These are phyloP conservation scores for Poterioochromonas sp. DNA, from an alignment of 352 stramenopile species.

Conservation along the genomic window DNA sequence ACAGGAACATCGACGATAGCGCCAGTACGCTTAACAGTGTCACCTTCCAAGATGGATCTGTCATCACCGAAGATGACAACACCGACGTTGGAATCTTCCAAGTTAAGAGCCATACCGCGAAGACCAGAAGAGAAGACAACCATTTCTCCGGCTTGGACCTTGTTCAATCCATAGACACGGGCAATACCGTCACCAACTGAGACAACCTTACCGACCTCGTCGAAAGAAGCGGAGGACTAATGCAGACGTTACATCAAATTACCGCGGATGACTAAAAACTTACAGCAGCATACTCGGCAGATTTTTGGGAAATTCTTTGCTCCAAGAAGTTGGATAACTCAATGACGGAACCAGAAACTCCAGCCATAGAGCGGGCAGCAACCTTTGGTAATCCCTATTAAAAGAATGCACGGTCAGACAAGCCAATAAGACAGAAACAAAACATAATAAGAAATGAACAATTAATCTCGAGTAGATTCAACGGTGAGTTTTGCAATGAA, in stretches of 20 bases:
- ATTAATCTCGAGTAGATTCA: background rate
- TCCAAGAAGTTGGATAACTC: slow-evolving; percentile 38
- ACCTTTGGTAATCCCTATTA: background rate
- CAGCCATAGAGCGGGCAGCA: background rate
- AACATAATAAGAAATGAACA: background rate
- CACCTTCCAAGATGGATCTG: slow-evolving; percentile 72
- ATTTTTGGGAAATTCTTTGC: slow-evolving; percentile 37
- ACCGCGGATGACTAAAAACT: slow-evolving; percentile 35
- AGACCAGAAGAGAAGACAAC: slow-evolving; percentile 68
- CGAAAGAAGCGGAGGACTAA: slow-evolving; percentile 42
- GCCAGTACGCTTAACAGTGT: slow-evolving; percentile 74
- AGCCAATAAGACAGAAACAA: background rate
- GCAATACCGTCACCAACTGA: slow-evolving; percentile 80
- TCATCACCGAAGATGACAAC: slow-evolving; percentile 82
- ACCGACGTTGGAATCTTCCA: slow-evolving; percentile 79
- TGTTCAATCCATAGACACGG: slow-evolving; percentile 75
- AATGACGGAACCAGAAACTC: slow-evolving; percentile 32
- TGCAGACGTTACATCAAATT: slow-evolving; percentile 37
- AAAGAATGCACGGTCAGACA: background rate
- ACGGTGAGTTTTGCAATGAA: background rate
- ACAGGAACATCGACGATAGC: slow-evolving; percentile 80
- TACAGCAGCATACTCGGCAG: slow-evolving; percentile 35
- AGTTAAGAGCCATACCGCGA: slow-evolving; percentile 77
- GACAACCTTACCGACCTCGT: slow-evolving; percentile 60
- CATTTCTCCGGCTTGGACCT: slow-evolving; percentile 81